Conservation (phyloP, 495 filamentous ascomycete genomes). For the Evernia prunastri region DNA sequence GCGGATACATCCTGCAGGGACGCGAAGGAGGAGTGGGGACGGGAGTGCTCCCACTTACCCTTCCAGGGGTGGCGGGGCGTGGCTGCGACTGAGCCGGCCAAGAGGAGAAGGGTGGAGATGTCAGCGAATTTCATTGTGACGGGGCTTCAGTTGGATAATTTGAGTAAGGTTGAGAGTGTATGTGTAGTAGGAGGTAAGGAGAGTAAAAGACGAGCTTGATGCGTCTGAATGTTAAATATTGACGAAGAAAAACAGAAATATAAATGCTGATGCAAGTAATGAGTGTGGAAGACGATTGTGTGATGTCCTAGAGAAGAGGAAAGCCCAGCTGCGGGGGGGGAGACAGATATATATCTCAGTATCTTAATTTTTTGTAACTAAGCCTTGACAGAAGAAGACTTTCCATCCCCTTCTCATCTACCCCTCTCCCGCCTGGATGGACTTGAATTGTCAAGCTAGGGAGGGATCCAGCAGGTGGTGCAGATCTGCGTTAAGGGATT, state of each 20-base stretch:
- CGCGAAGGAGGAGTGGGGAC: constrained; percentile 4
- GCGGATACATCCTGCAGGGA: background rate
- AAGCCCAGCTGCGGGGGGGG: background rate
- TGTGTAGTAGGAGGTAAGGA: background rate
- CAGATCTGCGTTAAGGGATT: background rate
- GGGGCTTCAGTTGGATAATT: background rate
- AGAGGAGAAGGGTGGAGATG: constrained; percentile 4
- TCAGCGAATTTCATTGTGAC: constrained; percentile 4
- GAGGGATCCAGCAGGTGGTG: background rate
- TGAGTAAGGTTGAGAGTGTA: background rate
- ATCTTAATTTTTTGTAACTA: too few relatives aligned
- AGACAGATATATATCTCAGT: background rate
- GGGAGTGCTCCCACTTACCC: constrained; percentile 6
- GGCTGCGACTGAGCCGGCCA: constrained; percentile 5
- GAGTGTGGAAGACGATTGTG: constrained; percentile 14
- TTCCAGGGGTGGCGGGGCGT: constrained; percentile 5
- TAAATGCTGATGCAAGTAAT: constrained; percentile 11
- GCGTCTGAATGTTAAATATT: constrained; percentile 4
- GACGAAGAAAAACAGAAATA: constrained; percentile 3
- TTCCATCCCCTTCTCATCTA: constrained; percentile 1
- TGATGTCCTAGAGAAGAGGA: background rate
- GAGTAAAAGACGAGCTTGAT: constrained; percentile 5
- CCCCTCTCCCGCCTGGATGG: background rate
- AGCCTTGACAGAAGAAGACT: background rate
- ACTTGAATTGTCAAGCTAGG: background rate